Evolutionary conservation across 352 stramenopile species (phyloP).

Genomic region (Peronospora farinosa): DNA sequence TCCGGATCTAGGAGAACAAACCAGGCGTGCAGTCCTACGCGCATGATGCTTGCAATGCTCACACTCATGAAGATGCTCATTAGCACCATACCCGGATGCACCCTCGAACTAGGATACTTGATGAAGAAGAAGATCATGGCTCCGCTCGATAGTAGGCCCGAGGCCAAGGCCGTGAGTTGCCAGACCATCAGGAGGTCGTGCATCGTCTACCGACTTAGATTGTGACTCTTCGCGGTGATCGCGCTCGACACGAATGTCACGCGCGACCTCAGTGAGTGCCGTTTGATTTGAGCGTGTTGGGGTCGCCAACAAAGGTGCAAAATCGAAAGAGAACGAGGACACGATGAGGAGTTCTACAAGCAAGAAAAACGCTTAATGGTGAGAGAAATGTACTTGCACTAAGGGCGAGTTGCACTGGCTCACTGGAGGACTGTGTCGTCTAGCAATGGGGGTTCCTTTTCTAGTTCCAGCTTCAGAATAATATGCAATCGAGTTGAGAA

Average conservation of each 20-base stretch:
- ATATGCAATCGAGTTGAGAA: not conserved
- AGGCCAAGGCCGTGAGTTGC: slow-evolving; percentile 65
- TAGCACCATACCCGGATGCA: slow-evolving; percentile 66
- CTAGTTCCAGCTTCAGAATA: slow-evolving; percentile 11
- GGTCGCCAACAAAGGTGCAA: not conserved
- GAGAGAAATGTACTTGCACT: slow-evolving; percentile 14
- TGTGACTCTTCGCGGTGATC: slow-evolving; percentile 8
- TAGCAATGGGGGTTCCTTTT: slow-evolving; percentile 22
- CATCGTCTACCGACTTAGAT: slow-evolving; percentile 26
- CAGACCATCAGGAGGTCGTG: slow-evolving; percentile 62
- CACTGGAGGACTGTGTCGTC: slow-evolving; percentile 31
- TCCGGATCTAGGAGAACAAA: slow-evolving; percentile 19
- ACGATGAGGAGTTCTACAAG: slow-evolving; percentile 17
- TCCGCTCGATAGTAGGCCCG: slow-evolving; percentile 39
- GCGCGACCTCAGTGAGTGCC: slow-evolving; percentile 9
- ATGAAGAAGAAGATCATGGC: slow-evolving; percentile 71
- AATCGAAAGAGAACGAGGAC: slow-evolving; percentile 1
- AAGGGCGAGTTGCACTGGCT: slow-evolving; percentile 21
- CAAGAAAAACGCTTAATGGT: slow-evolving; percentile 30
- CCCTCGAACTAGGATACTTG: slow-evolving; percentile 50
- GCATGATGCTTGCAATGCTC: slow-evolving; percentile 58
- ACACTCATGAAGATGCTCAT: slow-evolving; percentile 72
- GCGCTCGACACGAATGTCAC: slow-evolving; percentile 19
- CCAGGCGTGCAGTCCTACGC: slow-evolving; percentile 58
- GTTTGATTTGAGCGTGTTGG: slow-evolving; percentile 10